Conservation (phyloP, 2,329 filamentous ascomycete genomes). For the Aureobasidium namibiae region DNA sequence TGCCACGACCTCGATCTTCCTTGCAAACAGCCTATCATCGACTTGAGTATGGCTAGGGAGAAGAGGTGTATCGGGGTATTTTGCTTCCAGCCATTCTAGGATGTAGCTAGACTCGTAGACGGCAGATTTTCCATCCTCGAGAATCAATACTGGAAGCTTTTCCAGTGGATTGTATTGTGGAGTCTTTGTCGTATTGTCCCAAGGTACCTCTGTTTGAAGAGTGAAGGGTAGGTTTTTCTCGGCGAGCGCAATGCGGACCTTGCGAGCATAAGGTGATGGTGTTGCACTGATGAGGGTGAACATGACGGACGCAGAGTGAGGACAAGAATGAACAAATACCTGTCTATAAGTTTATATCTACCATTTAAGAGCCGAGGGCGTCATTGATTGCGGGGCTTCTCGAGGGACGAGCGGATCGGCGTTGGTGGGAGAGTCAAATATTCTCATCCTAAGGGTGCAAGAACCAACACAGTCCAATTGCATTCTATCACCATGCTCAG, state of each 20-base stretch:
- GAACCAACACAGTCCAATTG: not conserved
- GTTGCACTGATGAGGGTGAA: conserved; percentile 28
- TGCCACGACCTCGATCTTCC: conserved; percentile 28
- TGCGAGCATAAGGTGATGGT: conserved; percentile 34
- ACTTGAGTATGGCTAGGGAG: conserved; percentile 18
- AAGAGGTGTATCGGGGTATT: conserved; percentile 24
- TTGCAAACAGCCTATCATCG: conserved; percentile 25
- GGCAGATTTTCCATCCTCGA: conserved; percentile 21
- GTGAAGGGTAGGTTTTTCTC: conserved; percentile 34
- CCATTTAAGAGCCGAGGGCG: not conserved
- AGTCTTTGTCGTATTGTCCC: conserved; percentile 32
- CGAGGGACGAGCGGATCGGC: not conserved
- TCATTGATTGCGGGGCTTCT: not conserved
- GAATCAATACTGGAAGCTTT: conserved; percentile 32
- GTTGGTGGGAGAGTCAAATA: not conserved
- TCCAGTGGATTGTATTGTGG: conserved; percentile 34
- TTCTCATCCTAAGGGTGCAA: not conserved
- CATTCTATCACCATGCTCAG: conserved; percentile 15
- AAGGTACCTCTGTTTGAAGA: conserved; percentile 36
- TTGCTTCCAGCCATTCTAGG: conserved; percentile 30
- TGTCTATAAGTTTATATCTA: not conserved
- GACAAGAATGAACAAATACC: too few species aligned
- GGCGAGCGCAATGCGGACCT: conserved; percentile 32
- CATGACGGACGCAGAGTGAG: conserved; percentile 10
- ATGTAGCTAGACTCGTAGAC: conserved; percentile 32